Percentiles rank a stretch among this genome's conserved stretches.
Conservation (phyloP, 768 basidiomycete species). For the Boletellus ananiceps region DNA sequence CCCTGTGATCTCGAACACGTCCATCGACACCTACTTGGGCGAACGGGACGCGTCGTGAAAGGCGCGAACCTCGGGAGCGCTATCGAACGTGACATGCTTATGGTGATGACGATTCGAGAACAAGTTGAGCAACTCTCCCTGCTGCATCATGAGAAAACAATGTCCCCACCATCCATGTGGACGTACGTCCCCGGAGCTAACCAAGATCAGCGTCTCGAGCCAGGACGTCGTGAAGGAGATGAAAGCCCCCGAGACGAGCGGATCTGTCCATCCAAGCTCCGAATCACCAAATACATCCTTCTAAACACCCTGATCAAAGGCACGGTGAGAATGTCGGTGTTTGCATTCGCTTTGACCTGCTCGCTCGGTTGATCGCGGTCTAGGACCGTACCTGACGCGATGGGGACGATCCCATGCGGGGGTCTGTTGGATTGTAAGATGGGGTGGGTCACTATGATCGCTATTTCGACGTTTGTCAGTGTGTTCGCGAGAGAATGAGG, state of each 20-base stretch:
- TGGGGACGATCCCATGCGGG: constrained; percentile 50
- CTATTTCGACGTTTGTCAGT: constrained; percentile 6
- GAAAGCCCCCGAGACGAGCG: constrained; percentile 12
- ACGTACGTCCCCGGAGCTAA: constrained; percentile 10
- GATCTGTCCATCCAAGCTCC: constrained; percentile 10
- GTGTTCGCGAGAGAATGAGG: not conserved
- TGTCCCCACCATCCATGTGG: constrained; percentile 24
- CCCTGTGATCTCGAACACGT: too few relatives aligned
- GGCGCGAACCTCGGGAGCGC: too few relatives aligned
- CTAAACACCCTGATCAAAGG: not conserved
- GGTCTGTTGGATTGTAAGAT: constrained; percentile 49
- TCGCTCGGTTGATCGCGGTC: too few relatives aligned
- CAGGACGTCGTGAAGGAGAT: constrained; percentile 15
- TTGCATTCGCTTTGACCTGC: not conserved
- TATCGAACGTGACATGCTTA: too few relatives aligned
- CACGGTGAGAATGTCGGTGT: not conserved
- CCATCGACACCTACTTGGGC: too few relatives aligned
- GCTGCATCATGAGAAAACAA: constrained; percentile 16
- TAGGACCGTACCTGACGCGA: constrained; percentile 39
- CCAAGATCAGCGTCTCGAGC: constrained; percentile 21
- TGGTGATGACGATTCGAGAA: not conserved
- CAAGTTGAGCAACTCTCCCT: constrained; percentile 8
- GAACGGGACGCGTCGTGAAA: too few relatives aligned
- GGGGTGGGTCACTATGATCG: constrained; percentile 23
- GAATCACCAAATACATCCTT: not conserved